Evolutionary conservation across 1,284 basidiomycete species (phyloP).

Genomic region (Sanguinoderma infundibulare): DNA sequence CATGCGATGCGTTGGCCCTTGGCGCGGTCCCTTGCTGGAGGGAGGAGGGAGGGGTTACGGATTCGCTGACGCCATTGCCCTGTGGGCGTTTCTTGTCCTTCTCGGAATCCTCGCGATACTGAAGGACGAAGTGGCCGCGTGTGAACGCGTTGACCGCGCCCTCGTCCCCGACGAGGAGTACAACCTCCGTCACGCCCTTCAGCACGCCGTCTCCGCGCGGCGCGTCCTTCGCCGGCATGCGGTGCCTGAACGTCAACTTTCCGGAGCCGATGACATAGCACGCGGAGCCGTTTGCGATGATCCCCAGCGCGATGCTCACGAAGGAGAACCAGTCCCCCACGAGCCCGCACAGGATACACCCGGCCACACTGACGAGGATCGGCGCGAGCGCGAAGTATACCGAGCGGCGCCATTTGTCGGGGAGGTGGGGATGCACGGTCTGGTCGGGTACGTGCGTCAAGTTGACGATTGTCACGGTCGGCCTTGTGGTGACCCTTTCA

Average conservation of each 20-base stretch:
- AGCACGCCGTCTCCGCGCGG: constrained; percentile 24
- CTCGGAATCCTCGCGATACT: constrained; percentile 2
- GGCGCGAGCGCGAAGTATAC: constrained; percentile 13
- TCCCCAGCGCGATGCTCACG: constrained; percentile 19
- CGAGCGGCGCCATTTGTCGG: neutral
- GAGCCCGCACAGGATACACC: constrained; percentile 21
- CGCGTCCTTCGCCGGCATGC: constrained; percentile 15
- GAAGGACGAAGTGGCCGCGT: constrained; percentile 18
- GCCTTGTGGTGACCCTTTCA: constrained; percentile 2
- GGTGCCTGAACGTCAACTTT: constrained; percentile 17
- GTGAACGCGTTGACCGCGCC: constrained; percentile 22
- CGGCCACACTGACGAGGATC: constrained; percentile 15
- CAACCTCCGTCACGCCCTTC: neutral
- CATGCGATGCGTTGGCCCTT: neutral
- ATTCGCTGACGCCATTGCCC: no score
- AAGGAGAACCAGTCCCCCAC: constrained; percentile 25
- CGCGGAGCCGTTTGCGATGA: constrained; percentile 23
- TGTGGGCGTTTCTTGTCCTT: no score
- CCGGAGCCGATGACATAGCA: constrained; percentile 24
- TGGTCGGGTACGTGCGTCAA: constrained; percentile 5
- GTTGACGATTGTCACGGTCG: constrained; percentile 17
- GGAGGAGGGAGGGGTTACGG: no score
- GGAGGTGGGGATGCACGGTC: neutral
- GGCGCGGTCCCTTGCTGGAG: neutral
- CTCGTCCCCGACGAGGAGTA: constrained; percentile 22